Percentiles rank a stretch among this genome's conserved stretches.
Evolutionary conservation across 1,284 basidiomycete genomes (phyloP).

Genomic region (Leccinum pachyderme): DNA sequence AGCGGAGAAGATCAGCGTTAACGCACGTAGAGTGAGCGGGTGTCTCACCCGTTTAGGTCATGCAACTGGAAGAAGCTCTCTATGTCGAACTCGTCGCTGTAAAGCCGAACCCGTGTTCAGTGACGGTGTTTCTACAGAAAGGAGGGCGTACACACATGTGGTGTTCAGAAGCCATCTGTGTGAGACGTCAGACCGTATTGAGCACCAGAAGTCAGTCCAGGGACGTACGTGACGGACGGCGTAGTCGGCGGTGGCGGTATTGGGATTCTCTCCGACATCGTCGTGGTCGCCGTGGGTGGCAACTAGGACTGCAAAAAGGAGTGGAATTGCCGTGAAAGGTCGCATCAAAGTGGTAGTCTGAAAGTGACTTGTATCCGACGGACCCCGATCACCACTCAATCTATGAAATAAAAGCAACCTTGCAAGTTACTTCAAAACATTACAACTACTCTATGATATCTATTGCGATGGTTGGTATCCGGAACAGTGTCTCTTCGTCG

Average conservation of each 20-base stretch:
- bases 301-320: conserved; percentile 26
- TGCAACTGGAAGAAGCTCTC: conserved; percentile 86
- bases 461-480: conserved; percentile 8
- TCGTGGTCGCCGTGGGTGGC: conserved; percentile 33
- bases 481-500: background rate
- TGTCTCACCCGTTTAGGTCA: conserved; percentile 77
- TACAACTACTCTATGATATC: background rate
- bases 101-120: conserved; percentile 5
- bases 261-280: conserved; percentile 21
- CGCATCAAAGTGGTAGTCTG: conserved; percentile 16
- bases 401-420: too few species aligned
- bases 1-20: background rate
- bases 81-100: conserved; percentile 75
- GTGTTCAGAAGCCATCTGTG: conserved; percentile 80
- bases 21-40: background rate
- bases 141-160: conserved; percentile 60
- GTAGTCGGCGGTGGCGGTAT: conserved; percentile 37
- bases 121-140: background rate
- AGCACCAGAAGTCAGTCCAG: conserved; percentile 3
- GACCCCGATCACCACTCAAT: conserved; percentile 22
- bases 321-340: conserved; percentile 20
- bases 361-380: background rate
- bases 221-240: conserved; percentile 53
- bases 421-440: background rate
- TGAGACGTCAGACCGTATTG: conserved; percentile 15